Evolutionary conservation across 352 stramenopile species (phyloP), one percentile per base, ranked within the genome.

Genomic region (Peronosclerospora sorghi): DNA sequence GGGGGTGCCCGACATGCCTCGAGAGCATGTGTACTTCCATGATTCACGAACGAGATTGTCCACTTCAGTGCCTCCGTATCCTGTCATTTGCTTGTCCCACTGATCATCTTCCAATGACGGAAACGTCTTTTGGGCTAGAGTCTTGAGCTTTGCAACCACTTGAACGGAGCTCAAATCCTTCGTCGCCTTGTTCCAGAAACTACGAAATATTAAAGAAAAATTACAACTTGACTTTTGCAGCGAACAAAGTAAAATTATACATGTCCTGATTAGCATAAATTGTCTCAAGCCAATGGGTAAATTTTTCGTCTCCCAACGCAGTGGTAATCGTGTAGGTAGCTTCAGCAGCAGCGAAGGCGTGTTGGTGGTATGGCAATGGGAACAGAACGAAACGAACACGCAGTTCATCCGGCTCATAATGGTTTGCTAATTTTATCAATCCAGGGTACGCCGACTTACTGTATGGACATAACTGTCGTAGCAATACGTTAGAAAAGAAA

Each of bases 11-110:
- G 75, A 79, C 45, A 78, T 76, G 35, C 68, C 67, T 34, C 78
- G 68, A 1, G 78, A 69, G 56, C 78, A 91, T 29, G 71, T 65
- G 62, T 91, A 87, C 55, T 91, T 91, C 78, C 78, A 91, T 15
- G 67, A 65, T 35, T 73, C 59, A 35, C 78, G 73, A 2, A 67
- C 54, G 27, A 64, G 57, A 18, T 66, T 59, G 48, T 91, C 78
- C 4, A 68, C 69, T 19, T 77, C 61, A 4, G 75, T 88, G 49
- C 78, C 75, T 37, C 78, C 78, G 24, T 81, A 84, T 20, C 75
- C 75, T 0, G 68, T 83, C 73, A 88, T 88, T 21, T 65, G 68
- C 14, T 77, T 63, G 1, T 63, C 59, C 78, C 78, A 91, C 27
- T 88, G 66, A 29, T 56, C 55, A 20, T 80, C 59, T 8, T 65